These are phyloP conservation scores for Botrytis paeoniae DNA, from an alignment of 2,329 filamentous ascomycete species.

Conservation along the genomic window DNA sequence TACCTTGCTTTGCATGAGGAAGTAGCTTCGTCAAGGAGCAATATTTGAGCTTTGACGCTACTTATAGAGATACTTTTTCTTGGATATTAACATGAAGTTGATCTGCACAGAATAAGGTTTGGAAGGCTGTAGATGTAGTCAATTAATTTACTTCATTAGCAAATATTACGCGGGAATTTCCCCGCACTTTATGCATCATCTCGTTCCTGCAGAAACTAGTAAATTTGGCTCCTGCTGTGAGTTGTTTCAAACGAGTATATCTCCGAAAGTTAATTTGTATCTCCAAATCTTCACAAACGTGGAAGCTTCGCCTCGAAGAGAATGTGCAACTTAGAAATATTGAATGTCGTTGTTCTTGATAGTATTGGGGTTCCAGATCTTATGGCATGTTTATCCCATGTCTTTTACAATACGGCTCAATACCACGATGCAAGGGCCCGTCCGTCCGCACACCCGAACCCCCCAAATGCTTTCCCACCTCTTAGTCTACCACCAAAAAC, in stretches of 20 bases:
- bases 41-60: background rate
- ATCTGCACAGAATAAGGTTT: background rate
- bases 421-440: background rate
- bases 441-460: background rate
- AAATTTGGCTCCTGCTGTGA: background rate
- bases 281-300: background rate
- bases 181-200: background rate
- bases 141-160: background rate
- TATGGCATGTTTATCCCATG: background rate
- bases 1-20: background rate
- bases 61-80: background rate
- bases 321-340: background rate
- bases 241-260: background rate
- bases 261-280: background rate
- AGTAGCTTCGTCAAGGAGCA: background rate
- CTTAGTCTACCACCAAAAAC: background rate
- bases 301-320: background rate
- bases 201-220: background rate
- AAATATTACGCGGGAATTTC: background rate
- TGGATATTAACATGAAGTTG: too few species aligned
- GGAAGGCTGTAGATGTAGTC: background rate
- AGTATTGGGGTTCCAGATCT: background rate
- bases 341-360: background rate
- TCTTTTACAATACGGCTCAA: background rate
- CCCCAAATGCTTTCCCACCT: background rate